Evolutionary conservation across 176 grass and related monocot species (phyloP).

Genomic region (Rhipidocladum racemiflorum): DNA sequence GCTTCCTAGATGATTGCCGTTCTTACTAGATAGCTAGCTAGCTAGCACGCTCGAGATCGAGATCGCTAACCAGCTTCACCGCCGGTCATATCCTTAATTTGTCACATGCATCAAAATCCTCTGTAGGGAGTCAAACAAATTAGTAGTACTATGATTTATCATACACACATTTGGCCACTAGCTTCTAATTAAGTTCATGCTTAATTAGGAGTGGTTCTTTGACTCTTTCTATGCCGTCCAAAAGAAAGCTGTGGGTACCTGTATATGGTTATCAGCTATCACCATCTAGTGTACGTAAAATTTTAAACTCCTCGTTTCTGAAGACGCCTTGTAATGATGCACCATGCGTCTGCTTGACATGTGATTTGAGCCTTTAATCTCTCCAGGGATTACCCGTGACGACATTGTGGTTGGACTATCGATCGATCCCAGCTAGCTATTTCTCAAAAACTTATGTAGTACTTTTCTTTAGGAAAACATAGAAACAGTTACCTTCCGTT

Average conservation of each 20-base stretch:
- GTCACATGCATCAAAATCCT: neutral
- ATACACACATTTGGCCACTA: neutral
- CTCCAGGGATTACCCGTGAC: neutral
- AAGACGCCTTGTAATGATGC: too few species aligned
- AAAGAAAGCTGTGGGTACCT: neutral
- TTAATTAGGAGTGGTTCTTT: too few species aligned
- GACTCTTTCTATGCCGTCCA: neutral
- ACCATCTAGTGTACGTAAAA: neutral
- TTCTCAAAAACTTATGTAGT: neutral
- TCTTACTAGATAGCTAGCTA: neutral
- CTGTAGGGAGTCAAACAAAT: neutral
- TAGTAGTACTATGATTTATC: neutral
- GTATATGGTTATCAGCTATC: neutral
- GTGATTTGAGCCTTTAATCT: neutral
- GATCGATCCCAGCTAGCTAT: neutral
- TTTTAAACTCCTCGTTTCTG: neutral
- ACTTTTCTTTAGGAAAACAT: too few species aligned
- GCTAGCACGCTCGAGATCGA: conserved; percentile 22
- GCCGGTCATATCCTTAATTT: neutral
- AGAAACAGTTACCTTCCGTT: too few species aligned
- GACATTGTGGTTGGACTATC: neutral
- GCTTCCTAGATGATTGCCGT: conserved; percentile 33
- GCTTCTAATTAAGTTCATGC: neutral
- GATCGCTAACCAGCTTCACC: conserved; percentile 13
- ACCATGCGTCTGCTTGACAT: too few species aligned